Evolutionary conservation across 768 basidiomycete genomes (phyloP).

Genomic region (Steccherinum ochraceum): DNA sequence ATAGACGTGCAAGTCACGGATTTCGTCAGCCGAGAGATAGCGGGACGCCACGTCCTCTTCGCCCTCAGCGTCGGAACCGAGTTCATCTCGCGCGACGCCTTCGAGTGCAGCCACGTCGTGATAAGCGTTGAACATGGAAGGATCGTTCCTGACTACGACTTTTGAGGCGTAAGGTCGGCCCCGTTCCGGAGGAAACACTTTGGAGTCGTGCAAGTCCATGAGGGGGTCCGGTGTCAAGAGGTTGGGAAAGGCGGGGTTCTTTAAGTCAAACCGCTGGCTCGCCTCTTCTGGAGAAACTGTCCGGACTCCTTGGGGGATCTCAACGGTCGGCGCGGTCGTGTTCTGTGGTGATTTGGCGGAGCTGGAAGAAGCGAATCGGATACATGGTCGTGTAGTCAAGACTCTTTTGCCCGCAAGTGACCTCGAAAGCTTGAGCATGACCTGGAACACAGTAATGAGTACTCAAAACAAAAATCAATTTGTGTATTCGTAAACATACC

Average conservation of each 20-base stretch:
- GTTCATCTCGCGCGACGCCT: not conserved
- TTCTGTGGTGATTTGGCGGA: not conserved
- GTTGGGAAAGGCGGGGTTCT: slow-evolving; percentile 39
- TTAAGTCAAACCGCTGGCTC: no score
- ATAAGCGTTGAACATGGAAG: slow-evolving; percentile 50
- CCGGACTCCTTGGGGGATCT: not conserved
- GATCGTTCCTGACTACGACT: slow-evolving; percentile 64
- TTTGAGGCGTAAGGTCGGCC: slow-evolving; percentile 52
- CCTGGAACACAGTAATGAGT: no score
- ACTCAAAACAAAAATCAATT: no score
- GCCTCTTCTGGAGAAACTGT: no score
- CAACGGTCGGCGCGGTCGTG: not conserved
- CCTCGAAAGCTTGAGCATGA: no score
- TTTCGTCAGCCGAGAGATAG: slow-evolving; percentile 18
- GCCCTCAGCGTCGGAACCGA: slow-evolving; percentile 3
- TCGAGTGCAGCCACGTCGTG: slow-evolving; percentile 20
- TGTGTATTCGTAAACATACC: no score
- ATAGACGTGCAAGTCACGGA: slow-evolving; percentile 32
- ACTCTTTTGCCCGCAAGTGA: no score
- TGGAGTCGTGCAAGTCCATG: slow-evolving; percentile 53
- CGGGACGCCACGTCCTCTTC: slow-evolving; percentile 27
- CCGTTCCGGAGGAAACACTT: slow-evolving; percentile 46
- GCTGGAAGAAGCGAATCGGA: not conserved
- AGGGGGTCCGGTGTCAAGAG: slow-evolving; percentile 58
- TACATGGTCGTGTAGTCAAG: no score